These are phyloP conservation scores for Acarospora socialis DNA, from an alignment of 2,329 filamentous ascomycete species.

Conservation along the genomic window DNA sequence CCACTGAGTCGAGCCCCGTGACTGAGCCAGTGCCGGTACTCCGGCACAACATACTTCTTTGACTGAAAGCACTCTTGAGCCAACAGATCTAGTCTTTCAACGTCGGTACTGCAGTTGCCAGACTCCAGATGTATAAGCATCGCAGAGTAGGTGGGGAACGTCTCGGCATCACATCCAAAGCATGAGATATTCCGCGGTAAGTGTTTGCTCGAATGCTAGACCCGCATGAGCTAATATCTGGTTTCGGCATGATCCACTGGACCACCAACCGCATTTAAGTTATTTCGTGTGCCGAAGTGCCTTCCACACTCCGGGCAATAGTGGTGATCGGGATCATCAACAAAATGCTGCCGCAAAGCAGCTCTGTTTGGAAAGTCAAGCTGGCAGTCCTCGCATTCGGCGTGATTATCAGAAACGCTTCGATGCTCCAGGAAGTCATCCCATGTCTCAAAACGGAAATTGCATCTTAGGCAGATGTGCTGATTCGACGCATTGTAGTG, in stretches of 20 bases:
- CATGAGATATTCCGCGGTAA: not conserved
- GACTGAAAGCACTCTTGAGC: not conserved
- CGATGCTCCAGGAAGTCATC: not conserved
- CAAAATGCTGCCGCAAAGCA: not conserved
- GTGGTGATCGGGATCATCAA: not conserved
- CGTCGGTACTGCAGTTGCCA: not conserved
- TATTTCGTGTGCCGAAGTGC: not conserved
- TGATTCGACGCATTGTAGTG: no score
- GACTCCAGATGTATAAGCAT: slow-evolving; percentile 1
- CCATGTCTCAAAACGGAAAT: not conserved
- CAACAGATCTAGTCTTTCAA: not conserved
- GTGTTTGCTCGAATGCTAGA: not conserved
- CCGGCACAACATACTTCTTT: not conserved
- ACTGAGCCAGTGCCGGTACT: not conserved
- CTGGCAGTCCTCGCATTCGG: not conserved
- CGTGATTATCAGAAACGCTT: not conserved
- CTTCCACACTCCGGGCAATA: not conserved
- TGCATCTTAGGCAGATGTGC: not conserved
- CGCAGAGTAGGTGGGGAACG: not conserved
- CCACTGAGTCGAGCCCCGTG: not conserved
- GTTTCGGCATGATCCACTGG: not conserved
- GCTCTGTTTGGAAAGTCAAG: not conserved
- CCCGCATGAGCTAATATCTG: not conserved
- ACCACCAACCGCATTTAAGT: not conserved
- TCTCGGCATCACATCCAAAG: not conserved